Evolutionary conservation across 2,329 filamentous ascomycete species (phyloP).

Genomic region (Apiospora arundinis): DNA sequence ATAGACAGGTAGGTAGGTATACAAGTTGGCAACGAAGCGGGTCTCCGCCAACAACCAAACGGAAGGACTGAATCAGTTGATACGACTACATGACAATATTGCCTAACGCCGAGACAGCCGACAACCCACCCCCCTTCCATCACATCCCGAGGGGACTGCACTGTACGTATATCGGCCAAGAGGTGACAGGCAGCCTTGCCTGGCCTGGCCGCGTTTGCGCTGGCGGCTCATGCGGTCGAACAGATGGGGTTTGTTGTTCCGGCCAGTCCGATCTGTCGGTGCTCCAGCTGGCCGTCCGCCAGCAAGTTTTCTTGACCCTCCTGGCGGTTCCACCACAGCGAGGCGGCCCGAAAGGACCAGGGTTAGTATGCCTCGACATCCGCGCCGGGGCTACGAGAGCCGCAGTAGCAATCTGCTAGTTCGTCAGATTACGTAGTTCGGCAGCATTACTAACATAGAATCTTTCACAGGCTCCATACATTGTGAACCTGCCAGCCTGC

Average conservation of each 20-base stretch:
- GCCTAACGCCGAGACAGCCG: background rate
- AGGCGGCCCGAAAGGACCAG: slow-evolving; percentile 18
- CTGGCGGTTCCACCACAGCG: background rate
- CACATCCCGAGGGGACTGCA: no score
- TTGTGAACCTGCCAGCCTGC: background rate
- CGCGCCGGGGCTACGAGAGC: slow-evolving; percentile 14
- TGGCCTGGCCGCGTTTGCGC: background rate
- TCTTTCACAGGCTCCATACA: background rate
- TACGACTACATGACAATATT: background rate
- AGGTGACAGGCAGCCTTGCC: background rate
- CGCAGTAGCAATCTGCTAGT: background rate
- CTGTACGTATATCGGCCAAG: background rate
- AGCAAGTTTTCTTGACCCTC: background rate
- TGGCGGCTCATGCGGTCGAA: slow-evolving; percentile 5
- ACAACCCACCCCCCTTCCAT: no score
- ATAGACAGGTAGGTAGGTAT: background rate
- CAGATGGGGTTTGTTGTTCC: background rate
- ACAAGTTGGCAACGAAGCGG: background rate
- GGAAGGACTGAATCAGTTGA: background rate
- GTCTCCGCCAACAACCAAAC: background rate
- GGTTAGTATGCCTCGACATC: slow-evolving; percentile 4
- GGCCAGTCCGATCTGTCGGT: slow-evolving; percentile 3
- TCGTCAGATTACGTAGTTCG: slow-evolving; percentile 9
- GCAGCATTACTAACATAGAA: background rate
- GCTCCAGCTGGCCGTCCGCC: slow-evolving; percentile 5